Evolutionary conservation across 1,139 yeast genomes (phyloP).

Genomic region (Lodderomyces margitis): DNA sequence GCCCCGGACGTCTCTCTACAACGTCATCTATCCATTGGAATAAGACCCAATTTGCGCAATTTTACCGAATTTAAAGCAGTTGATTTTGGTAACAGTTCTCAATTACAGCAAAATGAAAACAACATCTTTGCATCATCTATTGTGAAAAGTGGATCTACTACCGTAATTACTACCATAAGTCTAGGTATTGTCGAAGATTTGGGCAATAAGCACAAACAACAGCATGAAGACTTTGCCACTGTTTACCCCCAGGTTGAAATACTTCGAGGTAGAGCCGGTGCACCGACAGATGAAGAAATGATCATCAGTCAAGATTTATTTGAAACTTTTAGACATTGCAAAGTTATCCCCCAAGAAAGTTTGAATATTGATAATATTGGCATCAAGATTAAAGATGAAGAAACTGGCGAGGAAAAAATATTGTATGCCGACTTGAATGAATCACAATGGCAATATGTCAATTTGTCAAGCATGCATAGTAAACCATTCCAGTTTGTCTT

Average conservation of each 20-base stretch:
- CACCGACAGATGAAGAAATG: conserved; percentile 93
- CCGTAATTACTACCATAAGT: conserved; percentile 71
- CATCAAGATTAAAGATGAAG: conserved; percentile 42
- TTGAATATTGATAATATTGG: conserved; percentile 50
- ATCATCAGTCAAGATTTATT: conserved; percentile 66
- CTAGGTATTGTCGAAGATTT: conserved; percentile 60
- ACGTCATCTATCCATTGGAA: conserved; percentile 69
- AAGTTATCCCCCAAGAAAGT: conserved; percentile 46
- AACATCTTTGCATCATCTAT: conserved; percentile 70
- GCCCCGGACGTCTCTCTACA: conserved; percentile 84
- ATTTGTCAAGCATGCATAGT: conserved; percentile 15
- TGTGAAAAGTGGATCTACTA: conserved; percentile 70
- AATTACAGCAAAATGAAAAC: conserved; percentile 32
- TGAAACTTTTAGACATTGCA: conserved; percentile 57
- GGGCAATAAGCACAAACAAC: conserved; percentile 22
- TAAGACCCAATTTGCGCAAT: conserved; percentile 70
- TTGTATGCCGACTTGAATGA: conserved; percentile 41
- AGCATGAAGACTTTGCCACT: conserved; percentile 33
- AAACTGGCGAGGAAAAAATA: conserved; percentile 22
- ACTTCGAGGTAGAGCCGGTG: conserved; percentile 70
- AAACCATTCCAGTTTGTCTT: conserved; percentile 61
- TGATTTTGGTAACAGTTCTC: conserved; percentile 26
- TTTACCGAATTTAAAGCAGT: conserved; percentile 72
- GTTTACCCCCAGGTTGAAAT: conserved; percentile 81
- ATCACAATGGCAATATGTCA: conserved; percentile 18